Evolutionary conservation across 164 flowering plant genomes (phyloP).

Genomic region (Vitis rotundifolia): DNA sequence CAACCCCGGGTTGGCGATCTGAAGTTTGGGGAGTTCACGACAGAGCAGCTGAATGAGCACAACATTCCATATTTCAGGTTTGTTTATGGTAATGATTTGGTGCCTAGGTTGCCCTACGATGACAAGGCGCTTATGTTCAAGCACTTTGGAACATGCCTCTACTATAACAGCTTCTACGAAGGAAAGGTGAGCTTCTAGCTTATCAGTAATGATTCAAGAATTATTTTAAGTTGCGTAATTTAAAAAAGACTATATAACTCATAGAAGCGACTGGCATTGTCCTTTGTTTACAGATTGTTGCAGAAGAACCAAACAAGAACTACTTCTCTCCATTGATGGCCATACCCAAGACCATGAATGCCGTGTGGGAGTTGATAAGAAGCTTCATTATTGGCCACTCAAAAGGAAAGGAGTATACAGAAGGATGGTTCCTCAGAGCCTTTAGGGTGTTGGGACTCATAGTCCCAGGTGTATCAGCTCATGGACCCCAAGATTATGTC

Average conservation of each 20-base stretch:
- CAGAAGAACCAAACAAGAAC: conserved; percentile 60
- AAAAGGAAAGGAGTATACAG: conserved; percentile 36
- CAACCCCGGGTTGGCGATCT: conserved; percentile 74
- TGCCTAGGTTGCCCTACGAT: conserved; percentile 68
- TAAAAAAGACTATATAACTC: too few species aligned
- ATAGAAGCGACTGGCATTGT: neutral
- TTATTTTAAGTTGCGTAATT: neutral
- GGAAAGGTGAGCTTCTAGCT: conserved; percentile 40
- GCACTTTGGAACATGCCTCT: conserved; percentile 64
- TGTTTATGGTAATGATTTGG: conserved; percentile 57
- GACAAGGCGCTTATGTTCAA: conserved; percentile 36
- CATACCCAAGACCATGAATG: conserved; percentile 28
- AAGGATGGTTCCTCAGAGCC: conserved; percentile 16
- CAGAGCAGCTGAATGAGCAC: conserved; percentile 14
- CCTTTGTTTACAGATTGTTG: conserved; percentile 26
- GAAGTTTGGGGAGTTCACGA: conserved; percentile 40
- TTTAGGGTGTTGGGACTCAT: conserved; percentile 33
- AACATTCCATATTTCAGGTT: conserved; percentile 36
- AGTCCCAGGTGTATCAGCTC: conserved; percentile 37
- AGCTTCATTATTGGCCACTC: conserved; percentile 25
- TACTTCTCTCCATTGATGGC: conserved; percentile 30
- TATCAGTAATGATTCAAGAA: neutral
- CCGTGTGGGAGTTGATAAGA: conserved; percentile 37
- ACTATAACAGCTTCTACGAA: conserved; percentile 43
- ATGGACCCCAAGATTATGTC: conserved; percentile 40